Percentiles rank a stretch among this genome's conserved stretches.
Conservation (phyloP, 2,329 filamentous ascomycete genomes). For the Pleoardoris graminearum region DNA sequence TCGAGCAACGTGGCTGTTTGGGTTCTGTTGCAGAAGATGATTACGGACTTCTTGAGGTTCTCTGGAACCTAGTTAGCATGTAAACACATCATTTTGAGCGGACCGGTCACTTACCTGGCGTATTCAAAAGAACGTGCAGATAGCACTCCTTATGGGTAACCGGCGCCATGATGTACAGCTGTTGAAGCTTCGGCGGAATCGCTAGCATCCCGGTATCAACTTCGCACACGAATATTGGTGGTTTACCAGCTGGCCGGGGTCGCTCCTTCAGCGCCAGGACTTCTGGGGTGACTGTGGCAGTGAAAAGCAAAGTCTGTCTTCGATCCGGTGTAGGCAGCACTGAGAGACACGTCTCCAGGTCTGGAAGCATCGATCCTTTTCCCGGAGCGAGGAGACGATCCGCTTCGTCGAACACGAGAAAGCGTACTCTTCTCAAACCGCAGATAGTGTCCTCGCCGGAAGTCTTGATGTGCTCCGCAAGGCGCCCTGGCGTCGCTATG, state of each 20-base stretch:
- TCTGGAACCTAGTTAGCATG: slow-evolving; percentile 23
- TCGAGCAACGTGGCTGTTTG: slow-evolving; percentile 86
- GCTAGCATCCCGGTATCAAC: slow-evolving; percentile 73
- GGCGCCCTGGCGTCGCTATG: slow-evolving; percentile 84
- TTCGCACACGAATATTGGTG: slow-evolving; percentile 86
- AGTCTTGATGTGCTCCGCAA: slow-evolving; percentile 90
- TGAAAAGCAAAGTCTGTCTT: slow-evolving; percentile 94
- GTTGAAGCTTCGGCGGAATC: slow-evolving; percentile 77
- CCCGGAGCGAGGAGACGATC: slow-evolving; percentile 80
- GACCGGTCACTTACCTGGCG: slow-evolving; percentile 41
- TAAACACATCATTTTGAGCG: not conserved
- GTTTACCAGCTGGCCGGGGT: slow-evolving; percentile 70
- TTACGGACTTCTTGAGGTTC: slow-evolving; percentile 76
- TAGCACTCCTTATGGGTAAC: slow-evolving; percentile 95
- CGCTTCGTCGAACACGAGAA: slow-evolving; percentile 93
- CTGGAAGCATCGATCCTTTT: slow-evolving; percentile 87
- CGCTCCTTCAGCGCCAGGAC: slow-evolving; percentile 83
- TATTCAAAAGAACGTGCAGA: slow-evolving; percentile 84
- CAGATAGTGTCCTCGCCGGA: slow-evolving; percentile 90
- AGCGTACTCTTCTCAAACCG: slow-evolving; percentile 75
- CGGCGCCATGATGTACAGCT: slow-evolving; percentile 85
- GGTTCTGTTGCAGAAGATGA: slow-evolving; percentile 94
- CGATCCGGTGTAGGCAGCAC: slow-evolving; percentile 75
- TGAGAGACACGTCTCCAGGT: slow-evolving; percentile 85
- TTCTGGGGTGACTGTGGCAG: slow-evolving; percentile 91